These are phyloP conservation scores for Leccinum griseonigrum DNA, from an alignment of 1,284 basidiomycete genomes.

Conservation along the genomic window DNA sequence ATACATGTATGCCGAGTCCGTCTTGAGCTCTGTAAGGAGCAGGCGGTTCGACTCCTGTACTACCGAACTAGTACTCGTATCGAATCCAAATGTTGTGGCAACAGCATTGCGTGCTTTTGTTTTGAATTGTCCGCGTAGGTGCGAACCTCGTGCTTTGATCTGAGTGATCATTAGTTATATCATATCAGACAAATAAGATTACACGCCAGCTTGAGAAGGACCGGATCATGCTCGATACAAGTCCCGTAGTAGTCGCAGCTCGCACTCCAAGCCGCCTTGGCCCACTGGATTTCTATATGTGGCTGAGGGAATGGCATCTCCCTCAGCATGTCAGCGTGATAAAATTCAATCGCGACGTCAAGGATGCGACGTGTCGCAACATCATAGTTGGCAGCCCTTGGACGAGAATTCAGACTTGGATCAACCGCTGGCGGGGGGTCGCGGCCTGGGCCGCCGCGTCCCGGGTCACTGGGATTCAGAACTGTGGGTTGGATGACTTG, in stretches of 20 bases:
- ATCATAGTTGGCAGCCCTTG: background rate
- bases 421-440: no score
- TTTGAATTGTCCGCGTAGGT: background rate
- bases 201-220: background rate
- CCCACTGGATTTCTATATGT: background rate
- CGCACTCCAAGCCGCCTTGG: background rate
- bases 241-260: background rate
- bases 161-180: background rate
- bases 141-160: background rate
- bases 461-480: no score
- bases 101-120: background rate
- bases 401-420: background rate
- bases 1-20: background rate
- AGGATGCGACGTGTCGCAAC: background rate
- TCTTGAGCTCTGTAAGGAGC: background rate
- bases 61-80: background rate
- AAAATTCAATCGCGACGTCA: background rate
- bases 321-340: background rate
- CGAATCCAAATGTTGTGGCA: background rate
- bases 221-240: background rate
- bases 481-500: no score
- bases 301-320: background rate
- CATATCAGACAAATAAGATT: background rate
- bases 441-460: no score
- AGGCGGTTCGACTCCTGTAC: background rate